Conservation (phyloP, 2,329 filamentous ascomycete species). For the Xylaria arbuscula region DNA sequence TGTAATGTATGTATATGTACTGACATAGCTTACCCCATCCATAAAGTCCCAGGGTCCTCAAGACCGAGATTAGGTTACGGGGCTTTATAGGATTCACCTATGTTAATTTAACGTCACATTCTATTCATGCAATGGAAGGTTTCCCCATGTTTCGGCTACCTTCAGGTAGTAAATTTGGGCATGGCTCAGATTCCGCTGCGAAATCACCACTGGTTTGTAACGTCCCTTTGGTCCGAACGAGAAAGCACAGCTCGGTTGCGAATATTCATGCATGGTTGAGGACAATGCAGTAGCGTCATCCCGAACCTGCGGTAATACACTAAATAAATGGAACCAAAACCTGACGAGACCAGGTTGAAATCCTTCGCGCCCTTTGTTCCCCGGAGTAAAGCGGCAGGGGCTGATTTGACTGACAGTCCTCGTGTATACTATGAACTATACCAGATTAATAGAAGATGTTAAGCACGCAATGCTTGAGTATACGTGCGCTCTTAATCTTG, state of each 20-base stretch:
- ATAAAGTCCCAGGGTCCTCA: not conserved
- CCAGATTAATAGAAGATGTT: not conserved
- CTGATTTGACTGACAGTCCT: not conserved
- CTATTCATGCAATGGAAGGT: slow-evolving; percentile 9
- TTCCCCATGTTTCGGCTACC: slow-evolving; percentile 6
- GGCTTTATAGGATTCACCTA: not conserved
- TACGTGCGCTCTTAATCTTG: slow-evolving; percentile 3
- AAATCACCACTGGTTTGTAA: not conserved
- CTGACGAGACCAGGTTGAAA: slow-evolving; percentile 18
- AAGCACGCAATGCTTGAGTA: not conserved
- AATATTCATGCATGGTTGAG: slow-evolving; percentile 12
- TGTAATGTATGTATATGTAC: not conserved
- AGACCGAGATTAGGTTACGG: slow-evolving; percentile 5
- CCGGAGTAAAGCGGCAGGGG: slow-evolving; percentile 17
- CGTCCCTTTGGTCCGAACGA: not conserved
- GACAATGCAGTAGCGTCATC: slow-evolving; percentile 33
- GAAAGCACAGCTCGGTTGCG: slow-evolving; percentile 1
- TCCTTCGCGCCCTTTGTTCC: slow-evolving; percentile 29
- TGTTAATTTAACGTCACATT: not conserved
- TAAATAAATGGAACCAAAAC: slow-evolving; percentile 21
- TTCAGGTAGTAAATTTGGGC: not conserved
- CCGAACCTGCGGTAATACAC: slow-evolving; percentile 30
- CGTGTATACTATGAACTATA: not conserved
- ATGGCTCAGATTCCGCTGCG: not conserved
- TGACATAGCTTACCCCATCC: not conserved